phyloP scores from a whole-genome alignment of 2,329 filamentous ascomycete species.

The Phialophora expanda region DNA sequence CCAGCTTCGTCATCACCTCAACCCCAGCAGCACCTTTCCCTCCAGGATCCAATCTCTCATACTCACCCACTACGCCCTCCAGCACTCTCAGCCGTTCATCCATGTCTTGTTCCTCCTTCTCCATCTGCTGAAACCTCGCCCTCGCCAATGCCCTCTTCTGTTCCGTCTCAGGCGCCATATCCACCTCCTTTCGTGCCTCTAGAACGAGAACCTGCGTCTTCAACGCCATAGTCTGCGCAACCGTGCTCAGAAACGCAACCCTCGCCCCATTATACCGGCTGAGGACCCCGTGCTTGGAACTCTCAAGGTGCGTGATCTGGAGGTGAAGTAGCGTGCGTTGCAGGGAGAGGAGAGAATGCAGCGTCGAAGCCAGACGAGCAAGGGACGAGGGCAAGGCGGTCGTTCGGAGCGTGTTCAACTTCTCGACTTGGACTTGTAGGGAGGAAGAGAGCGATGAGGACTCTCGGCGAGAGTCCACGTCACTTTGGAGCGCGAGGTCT shows the following conservation, averaged over 20 bases:
- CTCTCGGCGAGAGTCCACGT: not conserved
- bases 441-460: constrained; percentile 7
- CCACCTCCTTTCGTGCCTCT: constrained; percentile 46
- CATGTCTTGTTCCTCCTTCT: constrained; percentile 46
- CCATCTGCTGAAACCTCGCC: constrained; percentile 43
- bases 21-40: constrained; percentile 1
- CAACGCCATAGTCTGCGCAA: constrained; percentile 34
- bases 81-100: constrained; percentile 43
- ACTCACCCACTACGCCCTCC: constrained; percentile 44
- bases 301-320: constrained; percentile 34
- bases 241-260: constrained; percentile 30
- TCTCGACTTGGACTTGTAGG: constrained; percentile 13
- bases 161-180: constrained; percentile 45
- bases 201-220: constrained; percentile 33
- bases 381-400: constrained; percentile 15
- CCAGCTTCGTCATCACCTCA: constrained; percentile 45
- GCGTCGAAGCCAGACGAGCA: constrained; percentile 11
- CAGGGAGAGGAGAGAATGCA: constrained; percentile 17
- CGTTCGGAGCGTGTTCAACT: constrained; percentile 18
- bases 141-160: constrained; percentile 46
- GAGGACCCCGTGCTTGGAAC: constrained; percentile 34
- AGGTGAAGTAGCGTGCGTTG: constrained; percentile 22
- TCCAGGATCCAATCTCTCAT: constrained; percentile 42
- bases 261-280: constrained; percentile 28
- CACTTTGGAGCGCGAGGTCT: constrained; percentile 1